These are phyloP conservation scores for Uronychia setigera DNA, from an alignment of 73 alveolate species.

Conservation along the genomic window DNA sequence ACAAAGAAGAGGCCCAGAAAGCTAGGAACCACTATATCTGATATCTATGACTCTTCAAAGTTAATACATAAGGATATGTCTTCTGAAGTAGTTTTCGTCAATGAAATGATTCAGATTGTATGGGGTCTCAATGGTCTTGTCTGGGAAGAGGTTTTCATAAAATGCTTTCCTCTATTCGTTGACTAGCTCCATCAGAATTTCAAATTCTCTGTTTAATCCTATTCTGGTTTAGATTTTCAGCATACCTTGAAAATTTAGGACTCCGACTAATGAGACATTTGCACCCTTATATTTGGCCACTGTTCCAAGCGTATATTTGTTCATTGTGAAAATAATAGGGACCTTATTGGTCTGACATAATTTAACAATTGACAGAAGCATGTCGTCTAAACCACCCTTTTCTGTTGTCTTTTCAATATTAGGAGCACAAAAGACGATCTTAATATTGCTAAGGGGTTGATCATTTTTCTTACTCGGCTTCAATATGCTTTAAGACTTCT, in stretches of 20 bases:
- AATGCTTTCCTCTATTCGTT: neutral
- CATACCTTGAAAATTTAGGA: slow-evolving; percentile 46
- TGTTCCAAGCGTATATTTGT: slow-evolving; percentile 43
- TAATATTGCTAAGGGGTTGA: slow-evolving; percentile 11
- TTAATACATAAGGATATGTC: neutral
- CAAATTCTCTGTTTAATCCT: neutral
- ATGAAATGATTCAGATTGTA: neutral
- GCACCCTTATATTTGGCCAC: slow-evolving; percentile 40
- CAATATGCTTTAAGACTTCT: slow-evolving; percentile 44
- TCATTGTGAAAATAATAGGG: slow-evolving; percentile 53
- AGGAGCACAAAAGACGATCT: slow-evolving; percentile 53
- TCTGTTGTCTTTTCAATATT: slow-evolving; percentile 59
- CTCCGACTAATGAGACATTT: slow-evolving; percentile 49
- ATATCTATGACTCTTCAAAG: neutral
- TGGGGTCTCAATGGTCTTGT: neutral
- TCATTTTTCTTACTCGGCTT: slow-evolving; percentile 14
- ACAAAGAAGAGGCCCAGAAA: neutral
- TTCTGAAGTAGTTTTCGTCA: neutral
- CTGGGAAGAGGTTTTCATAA: neutral
- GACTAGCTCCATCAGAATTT: neutral
- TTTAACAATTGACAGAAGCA: slow-evolving; percentile 25
- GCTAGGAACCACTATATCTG: neutral
- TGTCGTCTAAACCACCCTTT: slow-evolving; percentile 63
- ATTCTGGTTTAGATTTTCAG: neutral
- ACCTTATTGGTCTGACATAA: slow-evolving; percentile 32